Conservation (phyloP, 495 filamentous ascomycete species). For the Trichoderma orchidacearum region DNA sequence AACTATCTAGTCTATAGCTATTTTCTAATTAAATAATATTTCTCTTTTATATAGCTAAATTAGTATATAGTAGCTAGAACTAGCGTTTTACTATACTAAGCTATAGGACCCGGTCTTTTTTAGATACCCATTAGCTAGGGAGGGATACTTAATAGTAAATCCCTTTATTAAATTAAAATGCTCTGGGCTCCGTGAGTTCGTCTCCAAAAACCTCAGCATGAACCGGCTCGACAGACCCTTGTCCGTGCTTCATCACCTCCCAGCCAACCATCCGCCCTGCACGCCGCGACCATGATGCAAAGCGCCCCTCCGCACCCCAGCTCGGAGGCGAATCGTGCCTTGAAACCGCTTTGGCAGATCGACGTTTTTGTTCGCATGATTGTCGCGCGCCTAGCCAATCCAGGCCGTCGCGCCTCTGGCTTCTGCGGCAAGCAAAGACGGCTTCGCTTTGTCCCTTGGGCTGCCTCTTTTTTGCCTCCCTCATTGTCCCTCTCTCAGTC, state of each 20-base stretch:
- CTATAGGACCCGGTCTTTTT: no score
- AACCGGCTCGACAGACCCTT: not conserved
- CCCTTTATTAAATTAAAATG: no score
- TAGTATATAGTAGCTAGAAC: no score
- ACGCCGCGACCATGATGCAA: not conserved
- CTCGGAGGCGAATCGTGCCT: not conserved
- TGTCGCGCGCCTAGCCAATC: constrained; percentile 1
- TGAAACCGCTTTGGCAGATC: not conserved
- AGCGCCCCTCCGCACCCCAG: not conserved
- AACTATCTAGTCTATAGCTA: no score
- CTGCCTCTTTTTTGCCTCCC: not conserved
- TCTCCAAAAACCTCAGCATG: no score
- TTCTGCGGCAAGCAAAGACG: not conserved
- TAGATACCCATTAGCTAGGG: no score
- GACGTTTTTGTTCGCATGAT: not conserved
- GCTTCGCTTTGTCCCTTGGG: not conserved
- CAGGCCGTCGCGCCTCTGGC: not conserved
- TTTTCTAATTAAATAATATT: no score
- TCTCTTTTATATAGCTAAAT: no score
- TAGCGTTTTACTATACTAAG: no score
- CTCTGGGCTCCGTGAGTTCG: no score
- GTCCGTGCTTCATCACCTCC: not conserved
- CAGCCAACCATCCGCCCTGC: not conserved
- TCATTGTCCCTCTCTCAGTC: no score
- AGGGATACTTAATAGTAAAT: no score